Evolutionary conservation across 306 rosid species (phyloP).

Genomic region (Bauhinia variegata): DNA sequence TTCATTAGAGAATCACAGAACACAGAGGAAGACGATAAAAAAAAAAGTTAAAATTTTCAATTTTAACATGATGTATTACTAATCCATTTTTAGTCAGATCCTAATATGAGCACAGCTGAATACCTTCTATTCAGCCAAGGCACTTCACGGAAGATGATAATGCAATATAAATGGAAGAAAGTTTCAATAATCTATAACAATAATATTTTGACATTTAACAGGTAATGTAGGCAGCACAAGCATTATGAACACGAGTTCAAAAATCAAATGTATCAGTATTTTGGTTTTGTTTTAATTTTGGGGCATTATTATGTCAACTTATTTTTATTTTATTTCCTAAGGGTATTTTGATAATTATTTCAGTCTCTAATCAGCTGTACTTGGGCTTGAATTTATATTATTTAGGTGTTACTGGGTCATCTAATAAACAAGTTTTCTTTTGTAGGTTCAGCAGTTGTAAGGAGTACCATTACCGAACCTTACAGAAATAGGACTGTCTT

Average conservation of each 20-base stretch:
- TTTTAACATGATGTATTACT: neutral
- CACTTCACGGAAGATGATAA: conserved; percentile 22
- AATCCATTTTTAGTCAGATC: conserved; percentile 20
- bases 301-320: too few relatives aligned
- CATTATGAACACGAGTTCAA: conserved; percentile 1
- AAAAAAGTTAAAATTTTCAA: conserved; percentile 7
- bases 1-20: too few relatives aligned
- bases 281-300: too few relatives aligned
- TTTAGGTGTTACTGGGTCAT: too few relatives aligned
- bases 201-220: neutral
- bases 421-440: too few relatives aligned
- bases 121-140: conserved; percentile 6
- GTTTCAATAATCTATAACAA: conserved; percentile 20
- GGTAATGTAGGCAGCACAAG: conserved; percentile 6
- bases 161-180: conserved; percentile 6
- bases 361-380: too few relatives aligned
- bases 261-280: neutral
- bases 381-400: too few relatives aligned
- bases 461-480: neutral
- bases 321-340: too few relatives aligned
- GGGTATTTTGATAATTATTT: too few relatives aligned
- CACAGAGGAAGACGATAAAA: too few relatives aligned
- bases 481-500: conserved; percentile 1
- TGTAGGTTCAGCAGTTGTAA: too few relatives aligned
- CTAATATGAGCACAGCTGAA: neutral